Evolutionary conservation across 345 rosid species (phyloP).

Genomic region (Salix arbutifolia): DNA sequence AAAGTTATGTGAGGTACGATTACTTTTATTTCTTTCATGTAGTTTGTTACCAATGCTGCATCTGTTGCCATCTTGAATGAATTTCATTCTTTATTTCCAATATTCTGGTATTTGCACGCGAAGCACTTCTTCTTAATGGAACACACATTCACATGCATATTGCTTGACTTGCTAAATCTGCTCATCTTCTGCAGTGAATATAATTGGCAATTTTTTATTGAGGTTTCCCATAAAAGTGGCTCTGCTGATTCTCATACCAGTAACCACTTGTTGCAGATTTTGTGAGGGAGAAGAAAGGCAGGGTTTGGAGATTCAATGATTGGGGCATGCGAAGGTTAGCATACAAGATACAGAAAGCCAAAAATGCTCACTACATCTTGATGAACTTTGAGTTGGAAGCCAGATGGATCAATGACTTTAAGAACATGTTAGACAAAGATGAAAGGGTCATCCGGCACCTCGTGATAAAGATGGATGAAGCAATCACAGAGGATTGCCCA

Average conservation of each 20-base stretch:
- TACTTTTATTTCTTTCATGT: too few species aligned
- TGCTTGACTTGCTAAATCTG: not conserved
- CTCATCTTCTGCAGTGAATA: not conserved
- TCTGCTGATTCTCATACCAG: not conserved
- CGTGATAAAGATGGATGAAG: constrained; percentile 76
- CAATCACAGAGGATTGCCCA: constrained; percentile 66
- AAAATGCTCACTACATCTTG: constrained; percentile 70
- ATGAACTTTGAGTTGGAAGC: constrained; percentile 96
- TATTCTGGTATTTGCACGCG: not conserved
- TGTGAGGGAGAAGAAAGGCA: constrained; percentile 78
- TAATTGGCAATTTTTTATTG: not conserved
- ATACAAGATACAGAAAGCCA: constrained; percentile 82
- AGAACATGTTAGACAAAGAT: constrained; percentile 68
- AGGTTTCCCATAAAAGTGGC: not conserved
- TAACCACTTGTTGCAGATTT: constrained; percentile 46
- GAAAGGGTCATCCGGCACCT: constrained; percentile 88
- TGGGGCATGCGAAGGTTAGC: constrained; percentile 93
- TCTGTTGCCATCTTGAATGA: too few species aligned
- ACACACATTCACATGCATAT: not conserved
- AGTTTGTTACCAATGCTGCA: too few species aligned
- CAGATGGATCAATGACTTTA: constrained; percentile 72
- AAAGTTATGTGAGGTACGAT: too few species aligned
- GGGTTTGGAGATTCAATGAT: constrained; percentile 76
- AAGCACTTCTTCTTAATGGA: not conserved
- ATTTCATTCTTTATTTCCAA: too few species aligned